Conservation (phyloP, 345 rosid species). For the Eutrema japonicum region DNA sequence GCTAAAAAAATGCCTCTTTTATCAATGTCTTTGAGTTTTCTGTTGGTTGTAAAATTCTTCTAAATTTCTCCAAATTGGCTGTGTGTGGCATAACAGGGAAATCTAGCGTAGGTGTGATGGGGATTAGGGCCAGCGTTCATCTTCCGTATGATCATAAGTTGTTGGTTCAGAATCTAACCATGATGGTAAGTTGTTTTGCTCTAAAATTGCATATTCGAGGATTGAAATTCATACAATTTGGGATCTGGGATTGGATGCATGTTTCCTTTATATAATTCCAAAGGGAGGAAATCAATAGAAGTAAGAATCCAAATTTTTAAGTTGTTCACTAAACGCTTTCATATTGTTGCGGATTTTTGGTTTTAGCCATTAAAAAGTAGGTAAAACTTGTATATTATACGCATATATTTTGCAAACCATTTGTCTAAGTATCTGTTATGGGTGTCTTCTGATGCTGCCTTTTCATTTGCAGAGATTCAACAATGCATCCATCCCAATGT, state of each 20-base stretch:
- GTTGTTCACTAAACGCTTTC: no score
- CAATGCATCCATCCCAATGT: slow-evolving; percentile 79
- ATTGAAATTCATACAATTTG: not conserved
- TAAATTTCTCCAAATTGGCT: slow-evolving; percentile 30
- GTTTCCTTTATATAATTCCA: not conserved
- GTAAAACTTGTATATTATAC: no score
- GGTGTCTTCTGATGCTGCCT: not conserved
- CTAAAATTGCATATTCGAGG: not conserved
- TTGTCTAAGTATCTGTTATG: no score
- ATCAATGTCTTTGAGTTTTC: slow-evolving; percentile 1
- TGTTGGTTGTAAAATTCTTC: not conserved
- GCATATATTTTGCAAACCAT: no score
- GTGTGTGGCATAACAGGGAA: slow-evolving; percentile 58
- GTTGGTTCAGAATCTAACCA: slow-evolving; percentile 88
- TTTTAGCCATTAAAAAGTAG: slow-evolving; percentile 3
- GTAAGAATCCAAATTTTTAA: no score
- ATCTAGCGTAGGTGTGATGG: slow-evolving; percentile 63
- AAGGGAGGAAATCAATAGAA: no score
- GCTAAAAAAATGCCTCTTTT: not conserved
- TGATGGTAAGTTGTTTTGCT: slow-evolving; percentile 57
- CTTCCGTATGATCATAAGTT: slow-evolving; percentile 76
- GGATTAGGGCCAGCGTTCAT: slow-evolving; percentile 91
- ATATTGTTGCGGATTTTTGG: not conserved
- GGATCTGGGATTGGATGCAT: not conserved
- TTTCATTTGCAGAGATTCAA: slow-evolving; percentile 68